Conservation (phyloP, 805 yeast genomes). For the Monosporozyma aquatica region DNA sequence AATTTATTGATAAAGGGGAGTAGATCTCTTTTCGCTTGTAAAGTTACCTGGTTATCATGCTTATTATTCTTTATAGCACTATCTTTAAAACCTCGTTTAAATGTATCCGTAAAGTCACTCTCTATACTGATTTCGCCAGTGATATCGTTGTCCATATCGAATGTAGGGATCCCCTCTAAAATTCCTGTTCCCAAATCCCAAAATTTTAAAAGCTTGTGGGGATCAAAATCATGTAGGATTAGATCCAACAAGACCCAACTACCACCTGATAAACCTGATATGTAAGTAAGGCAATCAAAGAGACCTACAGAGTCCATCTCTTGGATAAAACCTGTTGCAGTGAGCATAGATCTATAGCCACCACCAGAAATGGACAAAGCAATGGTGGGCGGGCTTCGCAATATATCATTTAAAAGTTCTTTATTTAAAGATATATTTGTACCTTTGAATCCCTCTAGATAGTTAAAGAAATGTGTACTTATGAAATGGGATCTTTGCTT, state of each 20-base stretch:
- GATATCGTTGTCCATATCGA: constrained; percentile 32
- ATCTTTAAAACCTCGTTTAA: no score
- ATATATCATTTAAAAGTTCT: constrained; percentile 16
- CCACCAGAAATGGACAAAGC: constrained; percentile 33
- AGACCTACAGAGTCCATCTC: constrained; percentile 33
- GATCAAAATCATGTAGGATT: constrained; percentile 32
- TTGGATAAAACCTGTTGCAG: constrained; percentile 27
- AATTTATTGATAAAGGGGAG: constrained; percentile 6
- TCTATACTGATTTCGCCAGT: constrained; percentile 11
- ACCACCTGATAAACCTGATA: constrained; percentile 65
- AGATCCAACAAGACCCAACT: constrained; percentile 56
- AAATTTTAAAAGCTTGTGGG: constrained; percentile 23
- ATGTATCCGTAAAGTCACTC: no score
- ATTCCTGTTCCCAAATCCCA: constrained; percentile 42
- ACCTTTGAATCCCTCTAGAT: constrained; percentile 23
- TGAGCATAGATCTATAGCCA: constrained; percentile 32
- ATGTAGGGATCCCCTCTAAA: constrained; percentile 48
- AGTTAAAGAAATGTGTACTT: constrained; percentile 23
- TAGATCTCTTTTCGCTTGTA: constrained; percentile 10
- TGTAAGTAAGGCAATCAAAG: constrained; percentile 45
- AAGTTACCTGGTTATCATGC: not conserved
- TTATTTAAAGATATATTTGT: constrained; percentile 30
- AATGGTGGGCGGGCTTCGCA: constrained; percentile 24
- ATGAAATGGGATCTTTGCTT: constrained; percentile 27
- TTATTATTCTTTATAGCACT: no score